These are phyloP conservation scores for Pyrenophora teres DNA, from an alignment of 2,329 filamentous ascomycete genomes.

Conservation along the genomic window DNA sequence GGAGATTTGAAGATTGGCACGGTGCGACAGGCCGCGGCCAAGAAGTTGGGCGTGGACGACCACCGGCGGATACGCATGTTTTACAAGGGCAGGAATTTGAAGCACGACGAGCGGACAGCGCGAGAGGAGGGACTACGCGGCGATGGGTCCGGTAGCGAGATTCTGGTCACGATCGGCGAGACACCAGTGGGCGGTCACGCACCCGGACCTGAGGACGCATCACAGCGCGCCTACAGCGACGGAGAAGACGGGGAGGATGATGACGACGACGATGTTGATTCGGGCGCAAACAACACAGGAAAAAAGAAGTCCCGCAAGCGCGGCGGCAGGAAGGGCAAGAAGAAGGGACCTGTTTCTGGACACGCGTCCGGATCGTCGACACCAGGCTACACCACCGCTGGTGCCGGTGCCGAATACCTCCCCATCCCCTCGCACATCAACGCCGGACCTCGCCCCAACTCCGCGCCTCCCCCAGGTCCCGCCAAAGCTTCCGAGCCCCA, in stretches of 20 bases:
- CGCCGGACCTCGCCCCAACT: slow-evolving; percentile 39
- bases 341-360: slow-evolving; percentile 49
- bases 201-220: slow-evolving; percentile 44
- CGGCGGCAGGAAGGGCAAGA: slow-evolving; percentile 52
- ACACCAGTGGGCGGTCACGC: slow-evolving; percentile 49
- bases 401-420: slow-evolving; percentile 45
- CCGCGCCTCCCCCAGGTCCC: slow-evolving; percentile 39
- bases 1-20: slow-evolving; percentile 71
- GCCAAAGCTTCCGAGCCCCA: slow-evolving; percentile 36
- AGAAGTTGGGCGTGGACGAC: slow-evolving; percentile 67
- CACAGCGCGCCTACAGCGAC: slow-evolving; percentile 33
- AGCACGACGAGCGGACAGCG: slow-evolving; percentile 63
- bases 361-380: slow-evolving; percentile 51
- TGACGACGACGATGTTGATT: slow-evolving; percentile 33
- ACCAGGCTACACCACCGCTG: slow-evolving; percentile 44
- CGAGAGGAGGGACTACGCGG: slow-evolving; percentile 62
- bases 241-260: slow-evolving; percentile 50
- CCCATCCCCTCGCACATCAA: slow-evolving; percentile 44
- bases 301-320: slow-evolving; percentile 44
- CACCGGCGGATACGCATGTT: slow-evolving; percentile 66
- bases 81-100: slow-evolving; percentile 74
- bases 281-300: slow-evolving; percentile 32
- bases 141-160: slow-evolving; percentile 64
- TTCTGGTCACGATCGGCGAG: slow-evolving; percentile 64
- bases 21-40: slow-evolving; percentile 68